These are phyloP conservation scores for Biscogniauxia marginata DNA, from an alignment of 2,329 filamentous ascomycete genomes.

Conservation along the genomic window DNA sequence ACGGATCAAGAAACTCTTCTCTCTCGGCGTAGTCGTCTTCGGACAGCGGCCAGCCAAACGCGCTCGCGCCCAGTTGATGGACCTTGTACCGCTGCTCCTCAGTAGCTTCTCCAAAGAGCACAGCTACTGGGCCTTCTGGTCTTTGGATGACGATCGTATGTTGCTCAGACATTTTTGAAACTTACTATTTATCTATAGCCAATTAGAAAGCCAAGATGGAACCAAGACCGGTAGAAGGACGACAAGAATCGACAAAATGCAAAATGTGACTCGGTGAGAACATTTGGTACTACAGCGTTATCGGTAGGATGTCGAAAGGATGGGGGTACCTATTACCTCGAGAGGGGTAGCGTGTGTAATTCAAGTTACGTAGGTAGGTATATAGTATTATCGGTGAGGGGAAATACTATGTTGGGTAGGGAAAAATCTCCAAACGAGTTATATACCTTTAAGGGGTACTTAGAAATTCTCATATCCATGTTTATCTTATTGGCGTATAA, in stretches of 20 bases:
- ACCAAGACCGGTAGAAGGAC: not conserved
- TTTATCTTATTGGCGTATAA: no score
- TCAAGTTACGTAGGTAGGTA: no score
- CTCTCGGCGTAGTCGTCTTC: slow-evolving; percentile 11
- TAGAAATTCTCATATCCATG: no score
- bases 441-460: no score
- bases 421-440: no score
- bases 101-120: not conserved
- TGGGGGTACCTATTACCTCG: no score
- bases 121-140: not conserved
- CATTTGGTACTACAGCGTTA: not conserved
- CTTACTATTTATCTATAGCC: not conserved
- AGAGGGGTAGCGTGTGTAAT: no score
- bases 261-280: not conserved
- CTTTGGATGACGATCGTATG: not conserved
- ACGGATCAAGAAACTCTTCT: slow-evolving; percentile 8
- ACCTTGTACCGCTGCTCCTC: slow-evolving; percentile 7
- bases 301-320: no score
- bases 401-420: no score
- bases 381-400: no score
- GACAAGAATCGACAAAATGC: not conserved
- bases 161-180: not conserved
- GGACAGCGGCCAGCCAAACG: slow-evolving; percentile 16
- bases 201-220: not conserved
- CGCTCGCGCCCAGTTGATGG: slow-evolving; percentile 10